A percentile compares a stretch with the other conserved stretches of the same genome.
These are phyloP conservation scores for Diaporthe sp. DNA, from an alignment of 2,329 filamentous ascomycete species.

Conservation along the genomic window DNA sequence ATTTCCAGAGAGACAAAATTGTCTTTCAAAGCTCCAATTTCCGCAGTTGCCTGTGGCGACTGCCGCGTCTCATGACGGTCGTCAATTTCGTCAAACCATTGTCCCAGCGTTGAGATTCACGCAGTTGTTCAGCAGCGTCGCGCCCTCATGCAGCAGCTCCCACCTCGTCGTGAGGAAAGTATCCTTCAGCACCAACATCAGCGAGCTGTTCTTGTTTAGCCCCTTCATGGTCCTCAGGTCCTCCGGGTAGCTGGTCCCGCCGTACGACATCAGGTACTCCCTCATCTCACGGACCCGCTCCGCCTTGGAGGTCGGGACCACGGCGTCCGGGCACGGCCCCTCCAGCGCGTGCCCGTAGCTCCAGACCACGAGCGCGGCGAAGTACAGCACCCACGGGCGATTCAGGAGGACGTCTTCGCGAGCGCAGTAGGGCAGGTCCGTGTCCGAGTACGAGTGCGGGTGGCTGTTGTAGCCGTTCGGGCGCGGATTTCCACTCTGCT, in stretches of 20 bases:
- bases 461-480: slow-evolving; percentile 52
- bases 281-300: slow-evolving; percentile 85
- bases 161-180: slow-evolving; percentile 88
- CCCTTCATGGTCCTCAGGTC: slow-evolving; percentile 81
- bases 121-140: slow-evolving; percentile 84
- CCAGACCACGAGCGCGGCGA: slow-evolving; percentile 93
- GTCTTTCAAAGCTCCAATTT: background rate
- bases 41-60: background rate
- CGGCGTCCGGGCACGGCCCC: slow-evolving; percentile 74
- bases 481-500: slow-evolving; percentile 57
- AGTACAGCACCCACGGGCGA: slow-evolving; percentile 95
- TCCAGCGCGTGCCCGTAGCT: slow-evolving; percentile 93
- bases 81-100: slow-evolving; percentile 48
- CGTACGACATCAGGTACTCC: slow-evolving; percentile 80
- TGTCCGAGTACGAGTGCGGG: slow-evolving; percentile 17
- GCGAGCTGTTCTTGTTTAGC: slow-evolving; percentile 85
- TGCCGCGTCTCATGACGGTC: background rate
- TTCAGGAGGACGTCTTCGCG: slow-evolving; percentile 92
- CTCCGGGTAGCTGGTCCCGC: slow-evolving; percentile 79
- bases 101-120: slow-evolving; percentile 68
- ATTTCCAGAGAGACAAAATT: background rate
- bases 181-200: slow-evolving; percentile 85
- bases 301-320: slow-evolving; percentile 68
- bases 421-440: slow-evolving; percentile 76
- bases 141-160: slow-evolving; percentile 92